Evolutionary conservation across 2,329 filamentous ascomycete genomes (phyloP), one percentile per base, ranked within the genome.

Genomic region (Penicillium capsulatum): DNA sequence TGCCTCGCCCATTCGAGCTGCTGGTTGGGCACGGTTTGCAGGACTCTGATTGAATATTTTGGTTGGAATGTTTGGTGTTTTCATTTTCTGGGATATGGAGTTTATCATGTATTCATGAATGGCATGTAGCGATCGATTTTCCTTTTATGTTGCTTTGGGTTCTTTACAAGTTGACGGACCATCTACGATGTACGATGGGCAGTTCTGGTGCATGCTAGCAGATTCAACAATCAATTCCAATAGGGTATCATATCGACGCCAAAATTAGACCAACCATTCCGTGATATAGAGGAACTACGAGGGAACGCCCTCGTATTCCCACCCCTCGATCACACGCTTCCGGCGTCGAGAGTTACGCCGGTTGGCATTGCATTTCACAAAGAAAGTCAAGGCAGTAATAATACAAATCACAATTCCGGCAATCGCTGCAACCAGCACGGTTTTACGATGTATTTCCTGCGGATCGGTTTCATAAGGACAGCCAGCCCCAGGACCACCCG

Each of bases 221-320:
- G 27, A 14, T 9, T 11, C n/a, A n/a, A 3, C 42, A 51, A 20
- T 16, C 49, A 37, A 31, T 34, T 20, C 24, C 36, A 31, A 24
- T 15, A 34, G 45, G 42, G 43, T 40, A 47, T 43, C 42, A 38
- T n/a, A 34, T 19, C n/a, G 31, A 29, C n/a, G 34, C 15, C 4
- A 32, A 42, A 9, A 35, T 15, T 13, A 24, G 11, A 29, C 3
- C 4, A 15, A 22, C 5, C 19, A 22, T n/a, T n/a, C n/a, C n/a
- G n/a, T n/a, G n/a, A n/a, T n/a, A n/a, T n/a, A n/a, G 13, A 3
- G 7, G 26, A 17, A 33, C 42, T 40, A 71, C 3, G 68, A 71
- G 13, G 81, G 81, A 35, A 85, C 79, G 11, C 81, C 81, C 57
- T 84, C 81, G 65, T 84, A 84, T 52, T 83, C 77, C 74, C 78